Conservation (phyloP, 805 yeast genomes). For the Kodamaea neixiangensis region DNA sequence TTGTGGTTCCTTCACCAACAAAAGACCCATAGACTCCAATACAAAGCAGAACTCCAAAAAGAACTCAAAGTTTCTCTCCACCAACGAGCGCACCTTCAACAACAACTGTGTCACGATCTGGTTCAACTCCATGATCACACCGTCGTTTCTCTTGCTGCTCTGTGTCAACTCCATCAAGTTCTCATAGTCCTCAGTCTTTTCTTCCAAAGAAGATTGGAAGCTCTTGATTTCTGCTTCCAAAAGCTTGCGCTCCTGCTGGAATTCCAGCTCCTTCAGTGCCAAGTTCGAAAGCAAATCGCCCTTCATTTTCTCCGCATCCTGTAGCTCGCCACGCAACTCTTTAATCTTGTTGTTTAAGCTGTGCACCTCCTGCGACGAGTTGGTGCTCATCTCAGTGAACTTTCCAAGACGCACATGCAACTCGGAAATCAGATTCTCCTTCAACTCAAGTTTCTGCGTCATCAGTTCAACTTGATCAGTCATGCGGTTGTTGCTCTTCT, state of each 20-base stretch:
- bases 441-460: constrained; percentile 15
- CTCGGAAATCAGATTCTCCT: constrained; percentile 16
- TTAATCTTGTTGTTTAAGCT: constrained; percentile 17
- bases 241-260: constrained; percentile 51
- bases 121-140: constrained; percentile 30
- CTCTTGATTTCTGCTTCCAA: constrained; percentile 53
- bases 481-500: constrained; percentile 5
- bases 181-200: constrained; percentile 42
- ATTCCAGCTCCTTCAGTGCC: constrained; percentile 64
- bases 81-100: constrained; percentile 12
- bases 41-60: constrained; percentile 54
- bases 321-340: constrained; percentile 19
- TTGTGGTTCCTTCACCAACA: constrained; percentile 48
- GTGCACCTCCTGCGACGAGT: constrained; percentile 13
- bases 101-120: constrained; percentile 11
- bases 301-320: constrained; percentile 44
- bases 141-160: constrained; percentile 24
- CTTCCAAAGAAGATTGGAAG: constrained; percentile 48
- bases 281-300: constrained; percentile 67
- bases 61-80: constrained; percentile 23
- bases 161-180: constrained; percentile 44
- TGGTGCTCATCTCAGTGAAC: constrained; percentile 14
- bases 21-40: constrained; percentile 75
- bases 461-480: constrained; percentile 10
- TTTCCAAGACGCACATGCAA: constrained; percentile 15